Conservation (phyloP, 2,329 filamentous ascomycete species). For the Colletotrichum sojae region DNA sequence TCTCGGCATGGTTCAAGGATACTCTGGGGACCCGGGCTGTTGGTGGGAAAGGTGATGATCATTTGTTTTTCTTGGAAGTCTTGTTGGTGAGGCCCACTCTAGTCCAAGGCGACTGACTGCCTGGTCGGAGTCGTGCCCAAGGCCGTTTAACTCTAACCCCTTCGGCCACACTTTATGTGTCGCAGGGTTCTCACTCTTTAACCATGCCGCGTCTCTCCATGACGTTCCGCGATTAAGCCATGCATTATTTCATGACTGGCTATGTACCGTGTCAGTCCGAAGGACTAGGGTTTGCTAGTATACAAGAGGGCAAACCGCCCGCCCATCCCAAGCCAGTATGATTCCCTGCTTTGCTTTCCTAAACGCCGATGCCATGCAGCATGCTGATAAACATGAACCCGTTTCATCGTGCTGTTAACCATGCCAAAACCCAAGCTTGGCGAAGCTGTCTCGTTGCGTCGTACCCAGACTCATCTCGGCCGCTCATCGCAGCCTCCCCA, state of each 20-base stretch:
- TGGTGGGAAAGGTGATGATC: not conserved
- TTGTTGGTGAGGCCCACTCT: not conserved
- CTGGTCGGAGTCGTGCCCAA: too few species aligned
- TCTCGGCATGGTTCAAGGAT: conserved; percentile 2
- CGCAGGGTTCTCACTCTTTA: too few species aligned
- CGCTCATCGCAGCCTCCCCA: conserved; percentile 14
- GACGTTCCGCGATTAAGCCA: not conserved
- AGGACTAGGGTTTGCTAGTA: conserved; percentile 2
- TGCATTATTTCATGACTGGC: not conserved
- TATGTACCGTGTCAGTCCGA: not conserved
- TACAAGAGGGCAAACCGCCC: conserved; percentile 26
- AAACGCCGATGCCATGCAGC: conserved; percentile 54
- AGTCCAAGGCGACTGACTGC: not conserved
- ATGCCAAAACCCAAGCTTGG: conserved; percentile 30
- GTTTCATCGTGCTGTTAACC: conserved; percentile 40
- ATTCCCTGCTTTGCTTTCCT: conserved; percentile 39
- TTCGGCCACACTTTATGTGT: too few species aligned
- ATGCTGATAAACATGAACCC: conserved; percentile 43
- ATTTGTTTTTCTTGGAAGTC: not conserved
- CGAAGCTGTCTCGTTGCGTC: conserved; percentile 32
- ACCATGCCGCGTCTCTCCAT: not conserved
- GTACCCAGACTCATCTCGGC: conserved; percentile 15
- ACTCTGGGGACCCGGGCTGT: not conserved
- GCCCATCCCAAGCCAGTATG: conserved; percentile 37
- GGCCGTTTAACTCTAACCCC: too few species aligned